A percentile compares a stretch with the other conserved stretches of the same genome.
Conservation (phyloP, 306 rosid species). For the Prunus dulcis region DNA sequence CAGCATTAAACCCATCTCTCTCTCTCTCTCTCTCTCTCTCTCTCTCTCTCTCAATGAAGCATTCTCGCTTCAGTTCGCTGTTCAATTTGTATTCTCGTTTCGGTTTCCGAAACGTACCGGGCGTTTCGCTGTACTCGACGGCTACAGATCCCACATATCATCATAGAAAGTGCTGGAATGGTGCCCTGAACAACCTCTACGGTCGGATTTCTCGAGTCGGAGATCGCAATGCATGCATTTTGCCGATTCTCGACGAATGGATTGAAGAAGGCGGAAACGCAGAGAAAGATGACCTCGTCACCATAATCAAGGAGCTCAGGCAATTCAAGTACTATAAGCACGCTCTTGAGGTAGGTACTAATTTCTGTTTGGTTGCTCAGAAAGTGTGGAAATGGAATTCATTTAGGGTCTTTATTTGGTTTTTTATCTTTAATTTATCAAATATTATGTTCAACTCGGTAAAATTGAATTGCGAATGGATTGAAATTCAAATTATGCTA, state of each 20-base stretch:
- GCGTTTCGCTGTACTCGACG: constrained; percentile 7
- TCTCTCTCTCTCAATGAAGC: background rate
- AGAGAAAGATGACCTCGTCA: background rate
- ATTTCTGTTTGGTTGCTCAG: background rate
- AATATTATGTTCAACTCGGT: background rate
- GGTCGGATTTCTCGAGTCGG: constrained; percentile 13
- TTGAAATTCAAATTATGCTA: background rate
- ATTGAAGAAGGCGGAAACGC: constrained; percentile 4
- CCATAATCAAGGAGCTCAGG: constrained; percentile 23
- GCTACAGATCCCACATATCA: background rate
- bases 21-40: background rate
- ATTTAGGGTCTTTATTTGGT: background rate
- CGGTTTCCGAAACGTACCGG: background rate
- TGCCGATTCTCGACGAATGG: constrained; percentile 26
- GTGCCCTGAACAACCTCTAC: background rate
- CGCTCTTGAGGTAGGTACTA: constrained; percentile 28
- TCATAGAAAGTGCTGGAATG: background rate
- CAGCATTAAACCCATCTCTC: background rate
- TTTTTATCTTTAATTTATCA: background rate
- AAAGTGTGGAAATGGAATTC: background rate
- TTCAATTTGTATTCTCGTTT: constrained; percentile 6
- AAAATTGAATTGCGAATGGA: background rate
- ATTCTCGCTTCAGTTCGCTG: background rate
- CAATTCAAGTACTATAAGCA: constrained; percentile 6
- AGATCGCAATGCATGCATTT: background rate